Evolutionary conservation across 73 alveolate genomes (phyloP).

Genomic region (Urostyla sp.): DNA sequence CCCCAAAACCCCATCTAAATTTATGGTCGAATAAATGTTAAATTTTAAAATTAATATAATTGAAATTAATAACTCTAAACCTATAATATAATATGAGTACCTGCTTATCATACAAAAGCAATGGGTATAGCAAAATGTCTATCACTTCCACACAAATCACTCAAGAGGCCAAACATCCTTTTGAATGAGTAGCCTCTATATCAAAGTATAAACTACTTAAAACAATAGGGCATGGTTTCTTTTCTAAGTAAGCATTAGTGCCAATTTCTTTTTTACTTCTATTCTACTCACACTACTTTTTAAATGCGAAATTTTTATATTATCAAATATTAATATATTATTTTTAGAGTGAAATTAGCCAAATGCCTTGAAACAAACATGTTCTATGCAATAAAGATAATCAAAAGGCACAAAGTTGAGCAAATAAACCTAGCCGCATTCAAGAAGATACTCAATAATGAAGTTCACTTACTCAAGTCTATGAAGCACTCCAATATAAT

Average conservation of each 20-base stretch:
- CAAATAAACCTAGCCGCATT: slow-evolving; percentile 32
- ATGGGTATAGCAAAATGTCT: no score
- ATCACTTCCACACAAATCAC: no score
- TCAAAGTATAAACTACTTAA: slow-evolving; percentile 33
- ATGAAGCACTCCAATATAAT: slow-evolving; percentile 57
- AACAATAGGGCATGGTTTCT: slow-evolving; percentile 49
- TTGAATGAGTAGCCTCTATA: slow-evolving; percentile 37
- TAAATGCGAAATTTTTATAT: no score
- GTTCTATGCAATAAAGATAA: slow-evolving; percentile 44
- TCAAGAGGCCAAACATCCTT: no score
- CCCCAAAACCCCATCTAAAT: no score
- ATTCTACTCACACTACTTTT: no score
- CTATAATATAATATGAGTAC: no score
- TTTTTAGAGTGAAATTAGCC: slow-evolving; percentile 41
- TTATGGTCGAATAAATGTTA: no score
- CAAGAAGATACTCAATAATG: slow-evolving; percentile 40
- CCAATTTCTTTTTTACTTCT: no score
- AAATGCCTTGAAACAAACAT: slow-evolving; percentile 10
- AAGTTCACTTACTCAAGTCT: slow-evolving; percentile 14
- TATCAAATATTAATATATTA: not conserved
- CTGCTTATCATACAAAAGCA: no score
- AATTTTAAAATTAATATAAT: no score
- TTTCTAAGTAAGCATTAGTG: slow-evolving; percentile 39
- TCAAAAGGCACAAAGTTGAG: slow-evolving; percentile 43
- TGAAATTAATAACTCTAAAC: no score